Evolutionary conservation across 257 asterid genomes (phyloP).

Genomic region (Solanum appendiculatum): DNA sequence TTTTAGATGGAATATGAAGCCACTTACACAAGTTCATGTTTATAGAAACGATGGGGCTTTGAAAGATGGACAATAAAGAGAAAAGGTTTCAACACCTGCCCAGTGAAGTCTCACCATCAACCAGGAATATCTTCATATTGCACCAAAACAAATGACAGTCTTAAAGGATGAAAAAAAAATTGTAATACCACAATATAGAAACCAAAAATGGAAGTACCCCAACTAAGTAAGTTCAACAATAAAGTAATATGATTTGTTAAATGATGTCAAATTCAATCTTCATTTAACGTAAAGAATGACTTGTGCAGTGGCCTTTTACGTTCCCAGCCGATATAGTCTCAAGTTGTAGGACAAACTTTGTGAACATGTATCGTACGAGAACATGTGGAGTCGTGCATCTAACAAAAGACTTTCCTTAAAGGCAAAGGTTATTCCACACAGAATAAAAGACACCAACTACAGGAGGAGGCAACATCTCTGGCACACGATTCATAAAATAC

Average conservation of each 20-base stretch:
- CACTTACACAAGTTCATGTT: neutral
- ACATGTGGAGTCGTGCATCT: neutral
- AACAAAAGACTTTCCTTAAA: neutral
- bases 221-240: neutral
- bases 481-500: neutral
- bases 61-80: too few species aligned
- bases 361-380: neutral
- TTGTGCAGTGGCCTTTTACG: neutral
- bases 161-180: neutral
- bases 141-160: too few species aligned
- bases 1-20: neutral
- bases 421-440: neutral
- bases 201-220: neutral
- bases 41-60: too few species aligned
- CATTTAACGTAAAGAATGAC: neutral
- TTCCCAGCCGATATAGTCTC: neutral
- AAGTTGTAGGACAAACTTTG: neutral
- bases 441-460: neutral
- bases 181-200: neutral
- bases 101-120: too few species aligned
- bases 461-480: neutral
- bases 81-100: too few species aligned
- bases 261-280: neutral
- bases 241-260: neutral
- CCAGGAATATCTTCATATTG: too few species aligned